Percentiles rank a stretch among this genome's conserved stretches.
phyloP scores from a whole-genome alignment of 192 early-diverging fungal genomes.

The Piromyces finnis region DNA sequence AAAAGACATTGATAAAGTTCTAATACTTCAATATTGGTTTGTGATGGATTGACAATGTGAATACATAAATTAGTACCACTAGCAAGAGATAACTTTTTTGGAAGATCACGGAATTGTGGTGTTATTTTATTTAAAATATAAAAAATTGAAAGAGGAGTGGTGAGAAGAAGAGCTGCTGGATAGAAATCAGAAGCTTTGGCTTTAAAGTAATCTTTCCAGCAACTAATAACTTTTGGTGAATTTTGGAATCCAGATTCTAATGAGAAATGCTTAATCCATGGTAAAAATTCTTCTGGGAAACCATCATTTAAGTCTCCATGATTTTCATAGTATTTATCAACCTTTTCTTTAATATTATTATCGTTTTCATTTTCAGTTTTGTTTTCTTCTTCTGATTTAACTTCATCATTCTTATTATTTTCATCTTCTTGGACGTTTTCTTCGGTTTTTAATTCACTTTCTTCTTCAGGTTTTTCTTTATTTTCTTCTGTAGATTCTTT shows the following conservation, averaged over 20 bases:
- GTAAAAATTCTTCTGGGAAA: background rate
- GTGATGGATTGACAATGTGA: background rate
- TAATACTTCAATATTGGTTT: background rate
- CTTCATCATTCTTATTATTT: background rate
- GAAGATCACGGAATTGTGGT: background rate
- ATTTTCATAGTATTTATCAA: background rate
- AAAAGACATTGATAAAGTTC: background rate
- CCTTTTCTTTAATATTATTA: background rate
- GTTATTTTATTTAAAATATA: background rate
- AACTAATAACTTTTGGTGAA: background rate
- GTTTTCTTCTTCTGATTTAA: too few species aligned
- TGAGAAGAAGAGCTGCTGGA: background rate
- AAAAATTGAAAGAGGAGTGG: background rate
- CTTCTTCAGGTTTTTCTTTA: background rate
- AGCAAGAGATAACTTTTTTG: background rate
- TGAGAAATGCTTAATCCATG: background rate
- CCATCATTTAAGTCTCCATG: background rate
- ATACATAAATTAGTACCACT: background rate
- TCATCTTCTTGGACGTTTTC: background rate
- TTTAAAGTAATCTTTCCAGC: background rate
- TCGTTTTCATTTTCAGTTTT: too few species aligned
- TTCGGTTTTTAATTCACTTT: background rate
- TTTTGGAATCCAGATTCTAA: background rate
- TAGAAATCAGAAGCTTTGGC: background rate
- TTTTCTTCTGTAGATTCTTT: background rate